Evolutionary conservation across 139 green algal species (phyloP).

Genomic region (Auxenochlorella pyrenoidosa): DNA sequence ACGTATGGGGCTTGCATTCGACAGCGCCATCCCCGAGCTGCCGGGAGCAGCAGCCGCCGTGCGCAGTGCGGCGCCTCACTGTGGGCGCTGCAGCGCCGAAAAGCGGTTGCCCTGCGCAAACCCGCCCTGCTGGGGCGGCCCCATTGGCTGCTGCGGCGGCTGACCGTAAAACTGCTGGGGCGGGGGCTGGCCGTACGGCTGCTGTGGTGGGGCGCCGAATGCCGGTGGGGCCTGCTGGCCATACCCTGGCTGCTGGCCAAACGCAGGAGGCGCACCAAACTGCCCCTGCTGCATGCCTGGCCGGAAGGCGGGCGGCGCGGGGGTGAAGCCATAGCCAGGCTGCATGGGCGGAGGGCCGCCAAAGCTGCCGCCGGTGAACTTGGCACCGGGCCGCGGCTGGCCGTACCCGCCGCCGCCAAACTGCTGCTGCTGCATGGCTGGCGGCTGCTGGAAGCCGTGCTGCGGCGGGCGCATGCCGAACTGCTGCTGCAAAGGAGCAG

Average conservation of each 20-base stretch:
- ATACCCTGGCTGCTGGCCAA: background rate
- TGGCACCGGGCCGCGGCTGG: background rate
- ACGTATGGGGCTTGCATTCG: too few relatives aligned
- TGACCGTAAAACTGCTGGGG: background rate
- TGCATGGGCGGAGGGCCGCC: constrained; percentile 12
- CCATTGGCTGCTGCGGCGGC: constrained; percentile 9
- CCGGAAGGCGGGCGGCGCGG: background rate
- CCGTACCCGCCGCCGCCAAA: background rate
- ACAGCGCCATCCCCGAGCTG: too few relatives aligned
- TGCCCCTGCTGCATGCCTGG: background rate
- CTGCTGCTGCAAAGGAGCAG: background rate
- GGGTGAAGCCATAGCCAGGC: background rate
- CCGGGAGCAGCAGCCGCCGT: too few relatives aligned
- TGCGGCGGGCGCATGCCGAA: constrained; percentile 6
- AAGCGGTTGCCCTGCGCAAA: constrained; percentile 26
- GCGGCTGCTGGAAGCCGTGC: constrained; percentile 6
- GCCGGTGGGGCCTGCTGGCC: constrained; percentile 1
- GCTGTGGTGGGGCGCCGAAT: background rate
- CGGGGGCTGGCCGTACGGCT: background rate
- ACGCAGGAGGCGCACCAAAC: background rate
- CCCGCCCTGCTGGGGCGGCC: constrained; percentile 4
- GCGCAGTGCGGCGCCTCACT: background rate
- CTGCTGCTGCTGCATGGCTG: background rate
- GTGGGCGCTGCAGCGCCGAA: constrained; percentile 28
- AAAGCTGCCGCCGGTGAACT: constrained; percentile 14